Base-by-base conservation (phyloP, 768 basidiomycete species). In the Rhodotorula kratochvilovae region DNA sequence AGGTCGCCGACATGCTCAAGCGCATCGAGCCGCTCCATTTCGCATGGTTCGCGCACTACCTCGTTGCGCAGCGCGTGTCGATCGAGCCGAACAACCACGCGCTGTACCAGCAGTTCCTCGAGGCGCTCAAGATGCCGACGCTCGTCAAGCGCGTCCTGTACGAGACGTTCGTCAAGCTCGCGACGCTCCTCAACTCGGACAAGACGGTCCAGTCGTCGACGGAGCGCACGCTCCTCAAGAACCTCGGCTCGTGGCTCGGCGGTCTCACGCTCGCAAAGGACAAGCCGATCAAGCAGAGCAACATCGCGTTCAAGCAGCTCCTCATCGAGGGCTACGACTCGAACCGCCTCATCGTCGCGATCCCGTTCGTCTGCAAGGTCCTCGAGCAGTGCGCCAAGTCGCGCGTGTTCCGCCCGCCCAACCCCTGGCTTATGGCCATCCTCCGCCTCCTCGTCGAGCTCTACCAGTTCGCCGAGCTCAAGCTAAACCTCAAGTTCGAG, bases 381-480 rank as follows among this genome's bases (percentile, higher is more conserved):
- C 85, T 99, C 57, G 91, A 93, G 79, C 90, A 90, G 57, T 92
- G 91, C 72, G 85, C 88, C 59, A 88, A 89, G 78, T 98, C 95
- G 43, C 88, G 84, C 74, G 90, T 98, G 36, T 99, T 99, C 86
- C 89, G 86, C 77, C 90, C 92, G 29, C 96, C 96, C 35, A 99
- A 97, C 80, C 96, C 96, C 3, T 99, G 96, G 96, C 82, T 99
- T 61, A 94, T 97, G 89, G 94, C 90, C 1, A 90, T 99, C 73
- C 84, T 98, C 77, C 87, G 89, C 74, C 84, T 98, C 54, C 86
- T 98, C 56, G 90, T 88, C 55, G 96, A 99, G 80, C 85, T 99
- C n/a, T 98, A 99, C 80, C 91, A 94, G 79, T 94, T 89, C 77
- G 95, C 92, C 10, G 94, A 98, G 76, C 85, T 98, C 71, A 95